A percentile compares a stretch with the other conserved stretches of the same genome.
Evolutionary conservation across 1,284 basidiomycete genomes (phyloP).

Genomic region (Malassezia obtusa): DNA sequence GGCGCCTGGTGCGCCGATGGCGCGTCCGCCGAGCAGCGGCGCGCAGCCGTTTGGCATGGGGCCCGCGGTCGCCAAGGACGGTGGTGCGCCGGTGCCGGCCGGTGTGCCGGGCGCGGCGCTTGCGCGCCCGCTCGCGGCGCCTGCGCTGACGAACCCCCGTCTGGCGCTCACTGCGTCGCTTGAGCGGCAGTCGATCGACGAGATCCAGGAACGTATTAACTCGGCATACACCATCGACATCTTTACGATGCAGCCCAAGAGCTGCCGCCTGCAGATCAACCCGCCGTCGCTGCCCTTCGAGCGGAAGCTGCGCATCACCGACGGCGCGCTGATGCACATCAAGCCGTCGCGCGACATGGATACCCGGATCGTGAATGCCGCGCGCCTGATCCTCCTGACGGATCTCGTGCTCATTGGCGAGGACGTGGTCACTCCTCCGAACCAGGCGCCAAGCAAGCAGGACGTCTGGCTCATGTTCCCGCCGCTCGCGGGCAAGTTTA

Average conservation of each 20-base stretch:
- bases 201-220: conserved; percentile 71
- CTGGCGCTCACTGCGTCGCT: conserved; percentile 6
- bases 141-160: background rate
- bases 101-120: no score
- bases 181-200: conserved; percentile 41
- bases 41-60: no score
- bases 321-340: conserved; percentile 48
- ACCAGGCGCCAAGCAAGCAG: conserved; percentile 8
- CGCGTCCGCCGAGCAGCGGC: no score
- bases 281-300: conserved; percentile 69
- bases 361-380: background rate
- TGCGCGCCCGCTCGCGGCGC: no score
- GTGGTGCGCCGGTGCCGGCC: no score
- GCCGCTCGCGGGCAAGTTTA: conserved; percentile 76
- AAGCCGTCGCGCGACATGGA: background rate
- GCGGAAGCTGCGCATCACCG: conserved; percentile 67
- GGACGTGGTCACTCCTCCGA: conserved; percentile 19
- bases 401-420: conserved; percentile 74
- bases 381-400: conserved; percentile 75
- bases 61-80: no score
- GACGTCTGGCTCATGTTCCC: conserved; percentile 94
- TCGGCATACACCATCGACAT: conserved; percentile 77
- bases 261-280: conserved; percentile 78
- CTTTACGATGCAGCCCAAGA: conserved; percentile 87
- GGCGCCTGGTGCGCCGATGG: no score